These are phyloP conservation scores for Ogataea paradorogensis DNA, from an alignment of 805 yeast species.

Conservation along the genomic window DNA sequence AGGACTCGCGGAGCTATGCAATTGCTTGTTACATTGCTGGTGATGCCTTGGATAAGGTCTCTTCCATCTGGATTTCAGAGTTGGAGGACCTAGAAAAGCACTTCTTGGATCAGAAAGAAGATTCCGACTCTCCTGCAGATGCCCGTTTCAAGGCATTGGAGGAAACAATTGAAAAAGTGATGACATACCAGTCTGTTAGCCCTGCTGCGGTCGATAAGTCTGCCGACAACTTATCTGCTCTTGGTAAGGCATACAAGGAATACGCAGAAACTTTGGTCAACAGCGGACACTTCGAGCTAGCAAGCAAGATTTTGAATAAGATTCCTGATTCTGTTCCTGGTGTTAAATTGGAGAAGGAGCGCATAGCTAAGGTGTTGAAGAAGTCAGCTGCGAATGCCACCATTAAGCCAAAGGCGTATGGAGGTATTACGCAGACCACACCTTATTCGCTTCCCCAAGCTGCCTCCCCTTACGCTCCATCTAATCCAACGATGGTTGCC, in stretches of 20 bases:
- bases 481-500: constrained; percentile 7
- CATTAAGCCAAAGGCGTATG: constrained; percentile 8
- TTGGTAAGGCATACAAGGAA: constrained; percentile 69
- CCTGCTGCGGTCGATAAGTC: constrained; percentile 35
- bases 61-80: constrained; percentile 83
- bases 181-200: constrained; percentile 61
- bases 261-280: constrained; percentile 78
- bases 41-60: constrained; percentile 71
- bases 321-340: constrained; percentile 75
- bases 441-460: constrained; percentile 1
- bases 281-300: constrained; percentile 80
- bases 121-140: constrained; percentile 61
- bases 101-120: constrained; percentile 45
- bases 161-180: constrained; percentile 78
- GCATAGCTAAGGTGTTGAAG: constrained; percentile 64
- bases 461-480: constrained; percentile 14
- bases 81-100: constrained; percentile 40
- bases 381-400: background rate
- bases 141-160: constrained; percentile 82
- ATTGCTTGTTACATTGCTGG: constrained; percentile 78
- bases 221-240: constrained; percentile 44
- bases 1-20: constrained; percentile 64
- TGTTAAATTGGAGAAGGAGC: constrained; percentile 68
- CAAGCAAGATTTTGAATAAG: constrained; percentile 62
- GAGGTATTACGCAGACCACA: constrained; percentile 1